These are phyloP conservation scores for Phaeomoniella chlamydospora DNA, from an alignment of 2,329 filamentous ascomycete genomes.

Conservation along the genomic window DNA sequence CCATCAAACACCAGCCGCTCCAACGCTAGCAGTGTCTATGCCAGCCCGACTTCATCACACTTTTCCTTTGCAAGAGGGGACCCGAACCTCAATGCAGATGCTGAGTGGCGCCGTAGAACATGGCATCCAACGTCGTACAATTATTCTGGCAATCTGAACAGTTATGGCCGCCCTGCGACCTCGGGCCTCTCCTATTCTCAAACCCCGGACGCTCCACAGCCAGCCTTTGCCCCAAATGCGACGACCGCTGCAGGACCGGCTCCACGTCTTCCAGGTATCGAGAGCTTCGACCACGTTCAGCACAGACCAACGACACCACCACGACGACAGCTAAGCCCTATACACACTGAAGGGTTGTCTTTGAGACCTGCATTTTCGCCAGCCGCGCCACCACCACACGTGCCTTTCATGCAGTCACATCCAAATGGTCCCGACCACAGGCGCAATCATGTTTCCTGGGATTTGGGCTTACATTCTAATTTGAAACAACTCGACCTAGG, in stretches of 20 bases:
- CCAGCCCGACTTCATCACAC: constrained; percentile 51
- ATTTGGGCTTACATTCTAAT: constrained; percentile 28
- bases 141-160: constrained; percentile 34
- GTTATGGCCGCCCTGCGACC: constrained; percentile 43
- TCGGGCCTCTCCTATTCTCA: constrained; percentile 65
- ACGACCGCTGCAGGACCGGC: constrained; percentile 37
- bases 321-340: constrained; percentile 55
- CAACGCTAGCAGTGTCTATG: constrained; percentile 45
- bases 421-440: constrained; percentile 25
- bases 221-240: constrained; percentile 37
- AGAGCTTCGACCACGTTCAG: constrained; percentile 72
- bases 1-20: constrained; percentile 41
- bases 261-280: constrained; percentile 71
- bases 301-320: constrained; percentile 48
- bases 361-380: constrained; percentile 25
- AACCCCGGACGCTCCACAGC: constrained; percentile 48
- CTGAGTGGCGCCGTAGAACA: constrained; percentile 64
- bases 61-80: constrained; percentile 52
- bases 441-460: constrained; percentile 32
- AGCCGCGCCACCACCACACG: constrained; percentile 13
- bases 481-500: constrained; percentile 27
- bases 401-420: constrained; percentile 4
- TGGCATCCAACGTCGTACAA: constrained; percentile 69
- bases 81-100: constrained; percentile 36
- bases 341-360: constrained; percentile 50